A percentile compares a stretch with the other conserved stretches of the same genome.
Evolutionary conservation across 164 flowering plant species (phyloP).

Genomic region (Euptelea pleiosperma): DNA sequence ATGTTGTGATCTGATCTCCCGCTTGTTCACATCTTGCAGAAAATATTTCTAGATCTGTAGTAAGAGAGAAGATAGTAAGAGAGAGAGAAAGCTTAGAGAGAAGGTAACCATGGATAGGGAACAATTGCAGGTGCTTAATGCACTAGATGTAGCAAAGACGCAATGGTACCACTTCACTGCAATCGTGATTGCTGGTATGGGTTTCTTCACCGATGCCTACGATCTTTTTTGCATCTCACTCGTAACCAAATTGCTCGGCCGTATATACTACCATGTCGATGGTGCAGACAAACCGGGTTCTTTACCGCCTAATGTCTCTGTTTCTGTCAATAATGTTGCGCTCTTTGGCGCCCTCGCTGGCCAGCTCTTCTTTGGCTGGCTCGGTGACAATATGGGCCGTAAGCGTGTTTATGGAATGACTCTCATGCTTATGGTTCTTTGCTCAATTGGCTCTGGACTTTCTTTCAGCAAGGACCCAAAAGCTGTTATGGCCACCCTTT

Average conservation of each 20-base stretch:
- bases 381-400: slow-evolving; percentile 42
- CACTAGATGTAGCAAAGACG: slow-evolving; percentile 72
- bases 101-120: slow-evolving; percentile 44
- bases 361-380: slow-evolving; percentile 46
- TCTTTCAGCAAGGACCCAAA: slow-evolving; percentile 27
- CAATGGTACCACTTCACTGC: slow-evolving; percentile 95
- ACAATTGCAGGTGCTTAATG: slow-evolving; percentile 54
- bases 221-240: slow-evolving; percentile 87
- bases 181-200: slow-evolving; percentile 83
- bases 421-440: slow-evolving; percentile 33
- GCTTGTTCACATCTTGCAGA: too few species aligned
- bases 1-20: too few species aligned
- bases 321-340: slow-evolving; percentile 44
- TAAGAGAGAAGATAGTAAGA: too few species aligned
- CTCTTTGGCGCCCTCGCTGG: slow-evolving; percentile 41
- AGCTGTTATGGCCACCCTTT: slow-evolving; percentile 29
- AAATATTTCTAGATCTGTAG: too few species aligned
- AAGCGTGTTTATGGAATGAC: slow-evolving; percentile 41
- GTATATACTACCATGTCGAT: slow-evolving; percentile 30
- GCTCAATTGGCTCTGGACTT: slow-evolving; percentile 40
- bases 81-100: too few species aligned
- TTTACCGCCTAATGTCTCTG: slow-evolving; percentile 36
- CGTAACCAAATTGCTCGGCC: slow-evolving; percentile 41
- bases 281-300: slow-evolving; percentile 28
- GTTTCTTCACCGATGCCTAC: slow-evolving; percentile 89